Evolutionary conservation across 805 yeast species (phyloP).

Genomic region (Starmerella bacillaris): DNA sequence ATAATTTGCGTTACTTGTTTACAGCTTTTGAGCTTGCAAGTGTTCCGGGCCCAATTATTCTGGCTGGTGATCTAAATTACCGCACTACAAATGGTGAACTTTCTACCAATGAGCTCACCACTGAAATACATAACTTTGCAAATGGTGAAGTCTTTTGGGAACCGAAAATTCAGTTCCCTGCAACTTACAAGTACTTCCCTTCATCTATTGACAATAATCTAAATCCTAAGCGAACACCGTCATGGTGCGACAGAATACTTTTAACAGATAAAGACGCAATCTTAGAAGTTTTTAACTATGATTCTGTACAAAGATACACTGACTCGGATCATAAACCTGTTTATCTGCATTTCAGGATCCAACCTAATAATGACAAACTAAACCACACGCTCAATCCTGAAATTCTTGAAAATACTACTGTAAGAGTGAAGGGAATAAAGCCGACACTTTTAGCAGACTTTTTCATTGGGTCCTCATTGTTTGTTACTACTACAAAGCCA

Average conservation of each 20-base stretch:
- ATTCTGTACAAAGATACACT: constrained; percentile 15
- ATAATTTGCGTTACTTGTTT: constrained; percentile 33
- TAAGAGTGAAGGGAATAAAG: no score
- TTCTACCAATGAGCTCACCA: constrained; percentile 34
- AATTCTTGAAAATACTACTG: no score
- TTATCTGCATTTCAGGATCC: constrained; percentile 21
- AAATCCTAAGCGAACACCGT: constrained; percentile 45
- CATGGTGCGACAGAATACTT: constrained; percentile 82
- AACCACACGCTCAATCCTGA: background rate
- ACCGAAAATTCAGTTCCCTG: constrained; percentile 45
- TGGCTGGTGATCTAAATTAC: constrained; percentile 78
- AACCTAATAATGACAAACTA: background rate
- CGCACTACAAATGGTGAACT: constrained; percentile 30
- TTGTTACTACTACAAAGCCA: no score
- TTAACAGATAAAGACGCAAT: constrained; percentile 31
- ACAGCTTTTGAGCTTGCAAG: constrained; percentile 43
- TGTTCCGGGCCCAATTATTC: constrained; percentile 39
- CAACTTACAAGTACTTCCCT: constrained; percentile 54
- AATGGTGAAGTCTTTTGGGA: constrained; percentile 45
- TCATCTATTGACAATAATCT: constrained; percentile 36
- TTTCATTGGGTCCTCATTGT: no score
- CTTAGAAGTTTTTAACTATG: constrained; percentile 33
- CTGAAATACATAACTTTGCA: constrained; percentile 25
- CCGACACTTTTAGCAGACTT: no score
- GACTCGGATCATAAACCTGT: constrained; percentile 73